phyloP scores from a whole-genome alignment of 169 alveolate species.

The Plasmodium falciparum region DNA sequence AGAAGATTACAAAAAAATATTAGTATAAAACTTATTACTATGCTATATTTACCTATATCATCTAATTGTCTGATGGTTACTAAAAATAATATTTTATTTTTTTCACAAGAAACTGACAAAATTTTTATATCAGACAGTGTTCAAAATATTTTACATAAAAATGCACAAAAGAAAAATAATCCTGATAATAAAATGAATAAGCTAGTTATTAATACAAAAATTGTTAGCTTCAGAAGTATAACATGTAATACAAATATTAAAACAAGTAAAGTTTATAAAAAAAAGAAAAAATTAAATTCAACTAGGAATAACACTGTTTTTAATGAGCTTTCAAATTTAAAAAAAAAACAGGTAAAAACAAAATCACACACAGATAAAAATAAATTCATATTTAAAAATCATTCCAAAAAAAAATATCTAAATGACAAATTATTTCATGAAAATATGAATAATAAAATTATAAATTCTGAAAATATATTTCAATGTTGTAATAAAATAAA shows the following conservation, averaged over 20 bases:
- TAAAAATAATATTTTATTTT: slow-evolving; percentile 70
- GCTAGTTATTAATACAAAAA: slow-evolving; percentile 55
- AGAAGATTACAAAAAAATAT: slow-evolving; percentile 39
- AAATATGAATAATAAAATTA: slow-evolving; percentile 4
- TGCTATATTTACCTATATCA: slow-evolving; percentile 59
- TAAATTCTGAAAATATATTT: not conserved
- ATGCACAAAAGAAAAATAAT: not conserved
- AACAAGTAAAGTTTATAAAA: not conserved
- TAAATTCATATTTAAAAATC: not conserved
- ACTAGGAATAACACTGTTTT: not conserved
- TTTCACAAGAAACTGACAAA: slow-evolving; percentile 64
- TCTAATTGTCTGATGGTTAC: slow-evolving; percentile 68
- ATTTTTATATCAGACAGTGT: slow-evolving; percentile 70
- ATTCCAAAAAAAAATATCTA: slow-evolving; percentile 1
- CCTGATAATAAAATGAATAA: slow-evolving; percentile 21
- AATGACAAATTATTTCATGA: not conserved
- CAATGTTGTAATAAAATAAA: slow-evolving; percentile 14
- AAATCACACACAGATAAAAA: too few relatives aligned
- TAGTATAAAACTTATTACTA: slow-evolving; percentile 48
- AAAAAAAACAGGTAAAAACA: not conserved
- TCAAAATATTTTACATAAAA: slow-evolving; percentile 26
- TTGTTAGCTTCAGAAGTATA: slow-evolving; percentile 42
- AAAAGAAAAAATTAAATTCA: not conserved
- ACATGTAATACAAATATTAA: slow-evolving; percentile 1
- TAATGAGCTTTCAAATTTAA: not conserved